Base-by-base conservation (phyloP, 2,329 filamentous ascomycete genomes). In the Graphium sp. region DNA sequence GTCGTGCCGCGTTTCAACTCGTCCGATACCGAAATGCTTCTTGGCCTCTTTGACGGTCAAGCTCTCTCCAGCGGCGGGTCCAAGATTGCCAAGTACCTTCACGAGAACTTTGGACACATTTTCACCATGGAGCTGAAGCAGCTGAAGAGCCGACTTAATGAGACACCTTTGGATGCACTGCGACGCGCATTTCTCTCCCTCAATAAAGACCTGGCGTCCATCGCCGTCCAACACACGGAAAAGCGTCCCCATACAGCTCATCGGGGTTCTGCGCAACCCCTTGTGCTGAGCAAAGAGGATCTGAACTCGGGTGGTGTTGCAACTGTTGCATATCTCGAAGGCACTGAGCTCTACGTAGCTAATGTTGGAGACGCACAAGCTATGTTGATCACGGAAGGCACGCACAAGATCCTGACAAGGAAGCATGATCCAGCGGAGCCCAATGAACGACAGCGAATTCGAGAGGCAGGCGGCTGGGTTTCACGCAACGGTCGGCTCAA, bases 31-130 rank as follows among this genome's bases (percentile, higher is more conserved):
- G 85, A 95, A 49, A 85, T 82, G 24, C 63, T 98, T 2, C 57
- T 98, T 25, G 89, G 87, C n/a, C 66, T 98, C 50, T 98, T 98
- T 44, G 91, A 98, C 46, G 89, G 89, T 4, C 82, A 94, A 47
- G 70, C 76, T n/a, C 62, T 91, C 33, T 81, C 82, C 3, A 84
- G 72, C 35, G 81, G 85, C 35, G 91, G 89, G 24, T 94, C 85
- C 36, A 91, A 91, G 56, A 82, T 98, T 40, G 85, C 89, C 38
- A 95, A 94, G 48, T 98, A 82, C 43, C 59, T 98, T 18, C 87
- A 98, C 46, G 89, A 98, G 53, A 87, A 94, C 45, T 94, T 98
- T 50, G 80, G 81, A 15, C 67, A 77, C 34, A 77, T 83, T 11
- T 89, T 98, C 43, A 69, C 70, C 5, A 66, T 77, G 31, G 87